Base-by-base conservation (phyloP, 1,139 yeast species). In the Kazachstania sp. region DNA sequence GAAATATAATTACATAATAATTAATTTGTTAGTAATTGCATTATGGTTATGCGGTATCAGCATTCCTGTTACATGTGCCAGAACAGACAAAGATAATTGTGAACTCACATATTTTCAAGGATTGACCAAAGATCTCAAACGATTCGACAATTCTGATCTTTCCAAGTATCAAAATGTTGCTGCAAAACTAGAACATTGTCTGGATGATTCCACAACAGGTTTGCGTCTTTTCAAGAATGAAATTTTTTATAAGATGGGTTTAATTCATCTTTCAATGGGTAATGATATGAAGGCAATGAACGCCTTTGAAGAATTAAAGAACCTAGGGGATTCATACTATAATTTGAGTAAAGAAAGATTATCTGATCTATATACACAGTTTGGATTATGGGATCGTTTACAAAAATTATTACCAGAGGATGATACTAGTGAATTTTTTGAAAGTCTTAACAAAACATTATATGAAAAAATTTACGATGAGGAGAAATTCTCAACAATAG, bases 331-430 rank as follows among this genome's bases (percentile, higher is more conserved):
- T 36, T 45, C 58, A 3, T 60, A 56, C 46, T 47, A 48, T 28
- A 46, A 52, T 20, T 46, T 61, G 38, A 54, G 65, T 8, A 41
- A 44, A 11, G 51, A 45, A 20, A 55, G 64, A 41, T 42, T 59
- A 30, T 44, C 50, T 11, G 57, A 58, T 26, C 44, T 64, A 30
- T 58, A 61, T 37, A 43, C 46, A n/a, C 53, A 58, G 39, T 61
- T 53, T 48, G 67, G 66, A n/a, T 26, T 46, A 11, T 61, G 66
- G 65, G 54, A 53, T 15, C 53, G 53, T 28, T 18, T 60, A 2
- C 6, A 20, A 13, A 42, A 44, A 1, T 13, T 42, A 4, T 23
- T 20, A 7, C 35, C 45, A 4, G 49, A 49, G 18, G 51, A 46
- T 35, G 52, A 49, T 19, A 16, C 47, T 13, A 28, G 43, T 5